These are phyloP conservation scores for Starmerella stigmatis DNA, from an alignment of 805 yeast genomes.

Conservation along the genomic window DNA sequence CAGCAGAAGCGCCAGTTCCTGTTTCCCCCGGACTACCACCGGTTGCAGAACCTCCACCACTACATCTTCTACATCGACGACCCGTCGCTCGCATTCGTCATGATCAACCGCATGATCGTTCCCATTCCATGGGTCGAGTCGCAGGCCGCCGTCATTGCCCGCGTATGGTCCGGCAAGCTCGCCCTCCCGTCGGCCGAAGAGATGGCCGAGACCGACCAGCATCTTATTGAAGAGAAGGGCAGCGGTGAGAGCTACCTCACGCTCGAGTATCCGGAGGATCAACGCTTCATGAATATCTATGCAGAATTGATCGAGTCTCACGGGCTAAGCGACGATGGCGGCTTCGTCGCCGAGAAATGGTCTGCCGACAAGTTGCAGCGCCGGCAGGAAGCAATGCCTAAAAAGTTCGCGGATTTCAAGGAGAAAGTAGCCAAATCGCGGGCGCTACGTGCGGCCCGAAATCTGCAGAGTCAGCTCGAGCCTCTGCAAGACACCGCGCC, in stretches of 20 bases:
- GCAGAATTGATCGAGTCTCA: neutral
- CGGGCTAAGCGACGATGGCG: neutral
- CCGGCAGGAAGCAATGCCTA: neutral
- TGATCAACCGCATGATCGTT: slow-evolving; percentile 33
- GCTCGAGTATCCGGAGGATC: slow-evolving; percentile 46
- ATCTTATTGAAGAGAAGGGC: slow-evolving; percentile 37
- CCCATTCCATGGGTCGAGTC: slow-evolving; percentile 35
- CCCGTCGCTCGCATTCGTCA: slow-evolving; percentile 54
- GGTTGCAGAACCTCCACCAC: slow-evolving; percentile 45
- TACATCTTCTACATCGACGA: slow-evolving; percentile 49
- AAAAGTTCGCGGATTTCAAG: slow-evolving; percentile 4
- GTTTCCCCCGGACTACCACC: slow-evolving; percentile 34
- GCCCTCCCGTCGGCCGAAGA: slow-evolving; percentile 39
- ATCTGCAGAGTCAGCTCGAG: neutral
- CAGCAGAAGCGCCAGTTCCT: slow-evolving; percentile 13
- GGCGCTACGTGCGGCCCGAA: neutral
- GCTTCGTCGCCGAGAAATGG: neutral
- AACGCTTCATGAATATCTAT: slow-evolving; percentile 37
- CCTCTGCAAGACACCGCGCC: neutral
- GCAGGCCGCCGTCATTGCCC: slow-evolving; percentile 55
- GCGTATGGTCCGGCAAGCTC: slow-evolving; percentile 49
- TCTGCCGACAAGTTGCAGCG: neutral
- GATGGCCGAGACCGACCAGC: slow-evolving; percentile 37
- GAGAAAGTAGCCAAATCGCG: slow-evolving; percentile 3
- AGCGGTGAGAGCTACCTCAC: slow-evolving; percentile 43